phyloP scores from a whole-genome alignment of 2,329 filamentous ascomycete species.

The Stagonosporopsis vannaccii region DNA sequence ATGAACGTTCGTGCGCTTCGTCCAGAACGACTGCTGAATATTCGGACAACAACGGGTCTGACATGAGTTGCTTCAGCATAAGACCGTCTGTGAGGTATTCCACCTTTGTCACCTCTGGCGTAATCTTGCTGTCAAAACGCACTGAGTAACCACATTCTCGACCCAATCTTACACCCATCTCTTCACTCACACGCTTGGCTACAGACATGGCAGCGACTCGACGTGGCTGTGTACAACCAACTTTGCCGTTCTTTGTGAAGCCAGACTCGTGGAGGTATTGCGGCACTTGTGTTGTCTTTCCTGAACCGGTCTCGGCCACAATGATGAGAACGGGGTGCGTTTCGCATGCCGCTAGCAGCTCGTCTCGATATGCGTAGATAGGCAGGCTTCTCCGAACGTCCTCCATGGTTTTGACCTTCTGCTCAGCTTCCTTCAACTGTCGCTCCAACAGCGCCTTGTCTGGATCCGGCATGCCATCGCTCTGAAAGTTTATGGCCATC shows the following conservation, averaged over 20 bases:
- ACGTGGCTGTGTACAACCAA: conserved; percentile 93
- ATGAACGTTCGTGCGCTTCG: conserved; percentile 92
- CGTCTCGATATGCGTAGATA: conserved; percentile 85
- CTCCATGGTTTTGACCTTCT: conserved; percentile 85
- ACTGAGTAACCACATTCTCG: conserved; percentile 95
- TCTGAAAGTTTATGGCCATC: conserved; percentile 84
- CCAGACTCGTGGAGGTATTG: conserved; percentile 83
- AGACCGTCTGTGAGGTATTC: conserved; percentile 99
- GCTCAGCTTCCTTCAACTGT: conserved; percentile 83
- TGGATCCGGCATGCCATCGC: conserved; percentile 58
- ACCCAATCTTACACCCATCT: conserved; percentile 88
- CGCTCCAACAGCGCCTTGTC: conserved; percentile 80
- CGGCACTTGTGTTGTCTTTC: conserved; percentile 94
- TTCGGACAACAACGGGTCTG: conserved; percentile 80
- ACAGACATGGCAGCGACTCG: conserved; percentile 98
- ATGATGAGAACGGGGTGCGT: conserved; percentile 89
- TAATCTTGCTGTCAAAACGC: conserved; percentile 88
- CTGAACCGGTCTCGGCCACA: conserved; percentile 92
- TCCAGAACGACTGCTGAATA: conserved; percentile 96
- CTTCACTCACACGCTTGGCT: conserved; percentile 92
- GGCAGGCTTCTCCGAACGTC: conserved; percentile 90
- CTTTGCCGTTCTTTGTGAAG: conserved; percentile 69
- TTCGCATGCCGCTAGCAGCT: conserved; percentile 85
- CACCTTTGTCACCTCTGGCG: conserved; percentile 79
- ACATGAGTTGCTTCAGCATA: conserved; percentile 87